A percentile compares a stretch with the other conserved stretches of the same genome.
These are phyloP conservation scores for Phialophora chinensis DNA, from an alignment of 2,329 filamentous ascomycete genomes.

Conservation along the genomic window DNA sequence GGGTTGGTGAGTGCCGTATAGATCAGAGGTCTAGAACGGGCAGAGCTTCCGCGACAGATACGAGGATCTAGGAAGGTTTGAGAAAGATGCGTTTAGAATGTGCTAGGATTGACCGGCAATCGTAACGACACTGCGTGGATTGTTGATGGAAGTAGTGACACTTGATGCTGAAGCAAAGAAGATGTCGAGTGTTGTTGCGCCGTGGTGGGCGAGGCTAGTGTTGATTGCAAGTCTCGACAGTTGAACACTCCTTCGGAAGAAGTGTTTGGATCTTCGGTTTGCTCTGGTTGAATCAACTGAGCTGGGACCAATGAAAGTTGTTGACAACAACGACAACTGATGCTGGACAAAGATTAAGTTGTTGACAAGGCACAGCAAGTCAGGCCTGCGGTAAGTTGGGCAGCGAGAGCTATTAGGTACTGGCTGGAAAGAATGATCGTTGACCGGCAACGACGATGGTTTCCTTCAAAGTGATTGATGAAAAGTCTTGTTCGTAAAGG, in stretches of 20 bases:
- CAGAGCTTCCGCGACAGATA: conserved; percentile 38
- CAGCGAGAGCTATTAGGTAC: conserved; percentile 36
- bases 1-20: conserved; percentile 21
- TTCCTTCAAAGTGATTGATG: conserved; percentile 29
- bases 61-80: conserved; percentile 34
- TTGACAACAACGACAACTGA: conserved; percentile 24
- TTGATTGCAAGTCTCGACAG: conserved; percentile 2
- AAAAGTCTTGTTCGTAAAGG: conserved; percentile 24
- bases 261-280: conserved; percentile 18
- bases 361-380: conserved; percentile 35
- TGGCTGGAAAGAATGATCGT: conserved; percentile 32
- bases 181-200: conserved; percentile 3
- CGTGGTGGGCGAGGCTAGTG: conserved; percentile 10
- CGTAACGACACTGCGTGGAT: conserved; percentile 27
- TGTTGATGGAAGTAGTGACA: conserved; percentile 22
- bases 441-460: conserved; percentile 38
- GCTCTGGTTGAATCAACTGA: conserved; percentile 15
- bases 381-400: conserved; percentile 21
- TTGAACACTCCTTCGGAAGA: conserved; percentile 27
- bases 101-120: conserved; percentile 39
- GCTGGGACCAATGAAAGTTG: conserved; percentile 8
- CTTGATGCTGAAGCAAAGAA: conserved; percentile 28
- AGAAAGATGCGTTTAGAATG: conserved; percentile 33
- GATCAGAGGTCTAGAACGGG: conserved; percentile 16
- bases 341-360: conserved; percentile 24